Conservation (phyloP, 441 rosid species). For the Daphne laureola region DNA sequence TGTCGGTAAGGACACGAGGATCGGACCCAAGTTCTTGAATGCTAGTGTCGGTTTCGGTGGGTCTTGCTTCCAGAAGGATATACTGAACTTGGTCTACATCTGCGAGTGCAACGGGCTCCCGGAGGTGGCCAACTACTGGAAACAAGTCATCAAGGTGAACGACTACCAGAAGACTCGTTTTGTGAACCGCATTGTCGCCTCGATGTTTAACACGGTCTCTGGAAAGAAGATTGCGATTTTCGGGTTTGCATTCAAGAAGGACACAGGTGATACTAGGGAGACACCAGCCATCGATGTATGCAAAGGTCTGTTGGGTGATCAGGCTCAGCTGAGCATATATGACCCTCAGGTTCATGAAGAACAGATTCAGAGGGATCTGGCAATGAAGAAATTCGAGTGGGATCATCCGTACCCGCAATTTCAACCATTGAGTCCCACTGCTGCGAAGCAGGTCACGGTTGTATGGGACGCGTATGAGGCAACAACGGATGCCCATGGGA, state of each 20-base stretch:
- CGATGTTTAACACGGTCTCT: slow-evolving; percentile 54
- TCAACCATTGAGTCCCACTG: slow-evolving; percentile 32
- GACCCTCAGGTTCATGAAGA: slow-evolving; percentile 57
- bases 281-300: slow-evolving; percentile 66
- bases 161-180: slow-evolving; percentile 61
- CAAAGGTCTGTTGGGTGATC: slow-evolving; percentile 46
- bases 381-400: slow-evolving; percentile 59
- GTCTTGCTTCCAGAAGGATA: slow-evolving; percentile 66
- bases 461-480: slow-evolving; percentile 47
- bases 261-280: slow-evolving; percentile 66
- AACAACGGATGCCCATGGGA: slow-evolving; percentile 44
- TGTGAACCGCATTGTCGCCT: slow-evolving; percentile 48
- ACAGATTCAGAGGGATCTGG: slow-evolving; percentile 49
- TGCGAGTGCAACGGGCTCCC: slow-evolving; percentile 64
- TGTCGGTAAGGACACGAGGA: slow-evolving; percentile 48
- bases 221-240: slow-evolving; percentile 49
- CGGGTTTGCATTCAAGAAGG: slow-evolving; percentile 63
- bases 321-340: slow-evolving; percentile 43
- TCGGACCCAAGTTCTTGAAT: slow-evolving; percentile 53
- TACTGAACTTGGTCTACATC: slow-evolving; percentile 50
- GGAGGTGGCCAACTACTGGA: slow-evolving; percentile 59
- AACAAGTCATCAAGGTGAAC: slow-evolving; percentile 57
- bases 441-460: slow-evolving; percentile 32
- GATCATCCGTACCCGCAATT: slow-evolving; percentile 40
- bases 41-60: slow-evolving; percentile 69